phyloP scores from a whole-genome alignment of 441 rosid species.

The Pelargonium cotyledonis region DNA sequence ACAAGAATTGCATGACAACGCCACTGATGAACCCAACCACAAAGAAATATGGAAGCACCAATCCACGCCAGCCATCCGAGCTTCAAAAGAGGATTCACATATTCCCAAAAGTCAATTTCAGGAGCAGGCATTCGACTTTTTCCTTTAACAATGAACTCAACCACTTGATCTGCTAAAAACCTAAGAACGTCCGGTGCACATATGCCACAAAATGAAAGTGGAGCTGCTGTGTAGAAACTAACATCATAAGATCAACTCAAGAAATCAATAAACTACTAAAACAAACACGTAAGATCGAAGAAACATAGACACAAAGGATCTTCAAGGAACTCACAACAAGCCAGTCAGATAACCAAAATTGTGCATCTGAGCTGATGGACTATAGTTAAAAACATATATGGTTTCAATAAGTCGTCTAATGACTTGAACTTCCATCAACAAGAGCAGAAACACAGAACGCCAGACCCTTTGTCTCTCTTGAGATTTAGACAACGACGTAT shows the following conservation, averaged over 20 bases:
- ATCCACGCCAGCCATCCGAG: constrained; percentile 49
- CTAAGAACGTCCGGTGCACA: constrained; percentile 36
- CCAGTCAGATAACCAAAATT: constrained; percentile 59
- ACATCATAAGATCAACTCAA: constrained; percentile 11
- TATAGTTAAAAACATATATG: constrained; percentile 47
- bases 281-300: background rate
- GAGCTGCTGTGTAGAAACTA: constrained; percentile 55
- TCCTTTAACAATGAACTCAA: constrained; percentile 39
- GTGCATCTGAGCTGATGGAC: constrained; percentile 66
- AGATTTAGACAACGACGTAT: constrained; percentile 33
- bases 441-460: constrained; percentile 52
- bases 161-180: constrained; percentile 32
- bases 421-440: constrained; percentile 62
- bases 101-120: constrained; percentile 31
- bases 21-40: constrained; percentile 69
- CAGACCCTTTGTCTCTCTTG: constrained; percentile 36
- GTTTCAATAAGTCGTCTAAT: constrained; percentile 62
- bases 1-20: constrained; percentile 60
- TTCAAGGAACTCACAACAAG: constrained; percentile 46
- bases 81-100: constrained; percentile 34
- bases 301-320: background rate
- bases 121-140: constrained; percentile 24
- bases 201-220: constrained; percentile 56
- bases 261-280: constrained; percentile 7
- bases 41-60: constrained; percentile 49